phyloP scores from a whole-genome alignment of 345 rosid species.

The Dovyalis caffra region DNA sequence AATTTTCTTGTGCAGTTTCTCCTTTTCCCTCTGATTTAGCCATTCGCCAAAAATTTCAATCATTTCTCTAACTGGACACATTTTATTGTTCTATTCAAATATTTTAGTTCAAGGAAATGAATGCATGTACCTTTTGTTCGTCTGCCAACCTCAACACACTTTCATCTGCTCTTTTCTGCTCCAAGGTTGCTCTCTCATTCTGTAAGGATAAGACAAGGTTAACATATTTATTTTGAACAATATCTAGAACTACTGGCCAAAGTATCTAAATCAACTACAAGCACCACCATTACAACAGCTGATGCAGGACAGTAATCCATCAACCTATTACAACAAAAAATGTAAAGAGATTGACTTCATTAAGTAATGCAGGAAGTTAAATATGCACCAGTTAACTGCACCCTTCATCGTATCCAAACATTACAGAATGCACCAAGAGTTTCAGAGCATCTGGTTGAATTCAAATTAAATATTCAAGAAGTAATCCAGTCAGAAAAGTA shows the following conservation, averaged over 20 bases:
- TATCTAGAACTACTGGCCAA: neutral
- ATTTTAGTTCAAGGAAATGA: neutral
- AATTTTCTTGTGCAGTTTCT: slow-evolving; percentile 49
- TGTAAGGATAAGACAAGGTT: slow-evolving; percentile 38
- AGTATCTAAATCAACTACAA: neutral
- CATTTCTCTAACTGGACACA: neutral
- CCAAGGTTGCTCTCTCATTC: slow-evolving; percentile 67
- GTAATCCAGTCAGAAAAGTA: neutral
- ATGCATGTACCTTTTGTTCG: slow-evolving; percentile 53
- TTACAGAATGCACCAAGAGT: neutral
- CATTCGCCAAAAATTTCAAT: neutral
- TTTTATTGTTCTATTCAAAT: neutral
- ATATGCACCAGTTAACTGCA: neutral
- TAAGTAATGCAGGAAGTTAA: neutral
- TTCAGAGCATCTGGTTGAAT: neutral
- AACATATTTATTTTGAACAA: slow-evolving; percentile 29
- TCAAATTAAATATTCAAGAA: slow-evolving; percentile 1
- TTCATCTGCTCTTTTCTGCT: slow-evolving; percentile 68
- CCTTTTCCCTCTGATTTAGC: slow-evolving; percentile 55
- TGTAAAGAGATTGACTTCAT: neutral
- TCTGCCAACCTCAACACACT: slow-evolving; percentile 53
- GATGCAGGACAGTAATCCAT: neutral
- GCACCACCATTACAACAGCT: neutral
- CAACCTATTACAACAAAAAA: neutral
- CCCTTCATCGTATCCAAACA: neutral